Base-by-base conservation (phyloP, 306 rosid species). In the Casuarina glauca region DNA sequence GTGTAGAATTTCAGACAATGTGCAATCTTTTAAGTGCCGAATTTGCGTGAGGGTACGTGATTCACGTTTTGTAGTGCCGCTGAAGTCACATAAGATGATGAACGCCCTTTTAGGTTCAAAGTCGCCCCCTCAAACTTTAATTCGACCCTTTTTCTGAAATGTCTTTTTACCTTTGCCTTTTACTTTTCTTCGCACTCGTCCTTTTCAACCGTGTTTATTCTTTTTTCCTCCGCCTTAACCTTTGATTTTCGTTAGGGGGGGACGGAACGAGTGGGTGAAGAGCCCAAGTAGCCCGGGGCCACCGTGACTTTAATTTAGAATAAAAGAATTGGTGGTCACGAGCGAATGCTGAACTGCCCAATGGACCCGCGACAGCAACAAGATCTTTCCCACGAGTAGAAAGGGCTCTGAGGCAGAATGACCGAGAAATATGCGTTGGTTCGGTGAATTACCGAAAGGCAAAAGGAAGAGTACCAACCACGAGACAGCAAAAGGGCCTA, bases 381-480 rank as follows among this genome's bases (percentile, higher is more conserved):
- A 58, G 10, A 19, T 26, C 26, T 57, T 0, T 1, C 26, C 39
- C 35, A 58, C 20, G n/a, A 20, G 38, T 9, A 58, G 64, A 58
- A 15, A 51, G 57, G 57, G 57, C 2, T 51, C 32, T 0, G n/a
- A 12, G 15, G 41, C 39, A n/a, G 2, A 36, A 58, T 58, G 11
- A n/a, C 16, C 3, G 35, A 58, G 15, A 63, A 5, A 38, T 13
- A 36, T 63, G 36, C 48, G 12, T 7, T 3, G n/a, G 17, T 67
- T 67, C 1, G 5, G 35, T 17, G 17, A 80, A 69, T 48, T 26
- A 55, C 55, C 9, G 0, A n/a, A 51, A 45, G 8, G 1, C 38
- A 16, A 69, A 2, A 81, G 74, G 74, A 51, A 53, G 64, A 82
- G 71, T 51, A 35, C 3, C 61, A 51, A 78, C 69, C 84, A 68